Evolutionary conservation across 208 protist species (phyloP).

Genomic region (Leishmania arabica): DNA sequence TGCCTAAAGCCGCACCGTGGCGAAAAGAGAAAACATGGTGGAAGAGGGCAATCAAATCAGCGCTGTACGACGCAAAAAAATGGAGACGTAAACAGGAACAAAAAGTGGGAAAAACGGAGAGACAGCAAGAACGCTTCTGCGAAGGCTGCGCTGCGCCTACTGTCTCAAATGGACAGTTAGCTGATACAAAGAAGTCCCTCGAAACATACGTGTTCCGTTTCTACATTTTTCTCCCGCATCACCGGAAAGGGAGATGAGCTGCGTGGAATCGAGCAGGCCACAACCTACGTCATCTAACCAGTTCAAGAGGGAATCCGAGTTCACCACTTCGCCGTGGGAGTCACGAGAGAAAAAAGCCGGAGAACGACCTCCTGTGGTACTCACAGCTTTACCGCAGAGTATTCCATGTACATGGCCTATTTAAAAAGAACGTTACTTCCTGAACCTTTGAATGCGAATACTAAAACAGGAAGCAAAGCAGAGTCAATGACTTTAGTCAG

Average conservation of each 20-base stretch:
- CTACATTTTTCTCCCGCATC: not conserved
- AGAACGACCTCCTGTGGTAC: not conserved
- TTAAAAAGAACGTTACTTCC: not conserved
- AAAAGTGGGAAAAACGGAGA: slow-evolving; percentile 5
- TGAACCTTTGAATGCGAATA: not conserved
- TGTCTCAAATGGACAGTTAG: not conserved
- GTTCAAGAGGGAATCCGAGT: not conserved
- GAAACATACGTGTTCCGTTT: not conserved
- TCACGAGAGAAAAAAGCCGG: not conserved
- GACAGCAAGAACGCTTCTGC: not conserved
- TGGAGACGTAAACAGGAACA: not conserved
- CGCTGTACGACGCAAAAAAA: not conserved
- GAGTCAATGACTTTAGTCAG: not conserved
- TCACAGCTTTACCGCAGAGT: not conserved
- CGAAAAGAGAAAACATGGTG: slow-evolving; percentile 4
- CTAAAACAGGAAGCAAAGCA: not conserved
- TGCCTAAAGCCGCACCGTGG: not conserved
- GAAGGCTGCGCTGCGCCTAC: not conserved
- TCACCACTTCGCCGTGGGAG: not conserved
- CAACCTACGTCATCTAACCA: not conserved
- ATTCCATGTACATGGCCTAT: not conserved
- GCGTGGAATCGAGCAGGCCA: not conserved
- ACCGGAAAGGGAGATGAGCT: not conserved
- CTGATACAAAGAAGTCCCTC: not conserved
- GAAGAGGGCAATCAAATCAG: not conserved